phyloP scores from a whole-genome alignment of 805 yeast species.

The Isabelozyma rhagii region DNA sequence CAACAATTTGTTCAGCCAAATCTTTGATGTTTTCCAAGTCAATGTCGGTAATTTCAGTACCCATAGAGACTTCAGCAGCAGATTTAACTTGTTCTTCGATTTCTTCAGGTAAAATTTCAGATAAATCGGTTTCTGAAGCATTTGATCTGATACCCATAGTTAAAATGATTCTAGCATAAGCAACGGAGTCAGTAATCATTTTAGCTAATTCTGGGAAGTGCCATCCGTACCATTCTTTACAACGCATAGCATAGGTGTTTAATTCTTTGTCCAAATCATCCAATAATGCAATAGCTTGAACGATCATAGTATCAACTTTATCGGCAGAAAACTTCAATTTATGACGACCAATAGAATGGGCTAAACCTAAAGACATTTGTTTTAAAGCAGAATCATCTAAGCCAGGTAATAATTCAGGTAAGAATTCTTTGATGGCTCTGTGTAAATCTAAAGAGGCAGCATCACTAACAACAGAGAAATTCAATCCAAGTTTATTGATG shows the following conservation, averaged over 20 bases:
- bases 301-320: conserved; percentile 98
- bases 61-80: conserved; percentile 99
- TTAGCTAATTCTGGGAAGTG: conserved; percentile 99
- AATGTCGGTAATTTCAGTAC: conserved; percentile 93
- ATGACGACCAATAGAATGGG: conserved; percentile 98
- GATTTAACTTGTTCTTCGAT: conserved; percentile 65
- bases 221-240: conserved; percentile 99
- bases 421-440: conserved; percentile 91
- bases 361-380: conserved; percentile 97
- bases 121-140: conserved; percentile 83
- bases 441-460: conserved; percentile 91
- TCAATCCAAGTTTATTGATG: conserved; percentile 88
- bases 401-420: conserved; percentile 94
- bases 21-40: conserved; percentile 87
- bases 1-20: conserved; percentile 94
- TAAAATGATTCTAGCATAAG: conserved; percentile 90
- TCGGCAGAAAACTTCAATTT: conserved; percentile 97
- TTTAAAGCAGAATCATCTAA: conserved; percentile 77
- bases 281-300: conserved; percentile 95
- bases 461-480: conserved; percentile 87
- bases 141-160: conserved; percentile 92
- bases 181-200: conserved; percentile 92
- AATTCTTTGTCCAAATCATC: conserved; percentile 97
- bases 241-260: conserved; percentile 97
- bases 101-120: conserved; percentile 46